Base-by-base conservation (phyloP, 192 early-diverging fungal genomes). In the Mortierella claussenii region DNA sequence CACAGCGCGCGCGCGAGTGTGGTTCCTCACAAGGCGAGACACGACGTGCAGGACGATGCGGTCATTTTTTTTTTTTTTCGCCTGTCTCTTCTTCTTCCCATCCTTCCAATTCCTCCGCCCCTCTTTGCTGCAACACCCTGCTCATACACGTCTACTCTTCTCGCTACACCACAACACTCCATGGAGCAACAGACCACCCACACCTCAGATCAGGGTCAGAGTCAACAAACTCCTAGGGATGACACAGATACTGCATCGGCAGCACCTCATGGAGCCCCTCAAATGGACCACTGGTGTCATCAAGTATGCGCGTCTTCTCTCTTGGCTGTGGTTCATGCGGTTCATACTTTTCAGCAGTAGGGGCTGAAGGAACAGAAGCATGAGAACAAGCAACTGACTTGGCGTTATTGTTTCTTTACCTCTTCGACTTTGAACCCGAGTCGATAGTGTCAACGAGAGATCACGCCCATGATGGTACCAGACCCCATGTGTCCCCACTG, bases 401-500 rank as follows among this genome's bases (percentile, higher is more conserved):
- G 9, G 15, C 23, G 13, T 20, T 48, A 20, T 10, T 23, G 47
- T 15, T 15, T 10, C 15, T 48, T 23, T 4, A 20, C 21, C 37
- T 20, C 10, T 55, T 37, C 13, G n/a, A n/a, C n/a, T 40, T 40
- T 40, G 8, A 40, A 40, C 13, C 37, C 7, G 7, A n/a, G 55
- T 4, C 13, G 10, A 50, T 53, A 69, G 64, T 82, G 81, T 49
- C 73, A 45, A 47, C 7, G 17, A 42, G 58, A 62, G 17, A 76
- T 81, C 15, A 76, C 68, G 10, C 71, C 80, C 2, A 56, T 94
- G 71, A 85, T 93, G 87, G 91, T 89, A 9, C 90, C 91, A 4
- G 84, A 89, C 46, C 94, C 91, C n/a, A 89, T 89, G 42, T 96
- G 94, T 59, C 91, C 92, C 18, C 70, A 54, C 30, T 96, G 94